Conservation (phyloP, 352 stramenopile genomes). For the Globisporangium nunn region DNA sequence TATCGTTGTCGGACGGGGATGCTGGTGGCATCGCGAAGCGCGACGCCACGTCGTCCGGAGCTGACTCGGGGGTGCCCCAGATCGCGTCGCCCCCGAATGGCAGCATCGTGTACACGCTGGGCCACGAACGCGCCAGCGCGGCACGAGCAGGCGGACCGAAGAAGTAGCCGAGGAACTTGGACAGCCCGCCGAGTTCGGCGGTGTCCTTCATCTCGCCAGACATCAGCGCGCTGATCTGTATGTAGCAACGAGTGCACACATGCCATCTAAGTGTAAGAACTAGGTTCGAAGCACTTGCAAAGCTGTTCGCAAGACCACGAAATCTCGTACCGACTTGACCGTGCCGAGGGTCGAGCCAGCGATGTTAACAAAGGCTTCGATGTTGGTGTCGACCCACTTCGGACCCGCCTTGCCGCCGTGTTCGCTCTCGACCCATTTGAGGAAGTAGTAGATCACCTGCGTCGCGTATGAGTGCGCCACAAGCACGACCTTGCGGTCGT, state of each 20-base stretch:
- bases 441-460: constrained; percentile 92
- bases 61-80: constrained; percentile 62
- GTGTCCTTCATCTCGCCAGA: constrained; percentile 96
- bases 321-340: constrained; percentile 59
- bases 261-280: not conserved
- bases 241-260: not conserved
- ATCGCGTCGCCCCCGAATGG: constrained; percentile 89
- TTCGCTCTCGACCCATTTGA: constrained; percentile 91
- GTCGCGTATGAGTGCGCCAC: constrained; percentile 91
- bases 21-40: constrained; percentile 40
- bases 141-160: constrained; percentile 54
- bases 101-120: constrained; percentile 89
- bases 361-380: constrained; percentile 92
- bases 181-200: constrained; percentile 80
- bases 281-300: not conserved
- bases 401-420: constrained; percentile 79
- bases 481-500: constrained; percentile 85
- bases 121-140: constrained; percentile 57
- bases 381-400: constrained; percentile 90
- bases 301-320: too few relatives aligned
- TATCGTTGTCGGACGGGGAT: constrained; percentile 14
- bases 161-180: constrained; percentile 79
- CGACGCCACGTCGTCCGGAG: constrained; percentile 59
- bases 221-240: constrained; percentile 78
- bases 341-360: constrained; percentile 91